phyloP scores from a whole-genome alignment of 2,329 filamentous ascomycete species.

The Fusarium agapanthi region DNA sequence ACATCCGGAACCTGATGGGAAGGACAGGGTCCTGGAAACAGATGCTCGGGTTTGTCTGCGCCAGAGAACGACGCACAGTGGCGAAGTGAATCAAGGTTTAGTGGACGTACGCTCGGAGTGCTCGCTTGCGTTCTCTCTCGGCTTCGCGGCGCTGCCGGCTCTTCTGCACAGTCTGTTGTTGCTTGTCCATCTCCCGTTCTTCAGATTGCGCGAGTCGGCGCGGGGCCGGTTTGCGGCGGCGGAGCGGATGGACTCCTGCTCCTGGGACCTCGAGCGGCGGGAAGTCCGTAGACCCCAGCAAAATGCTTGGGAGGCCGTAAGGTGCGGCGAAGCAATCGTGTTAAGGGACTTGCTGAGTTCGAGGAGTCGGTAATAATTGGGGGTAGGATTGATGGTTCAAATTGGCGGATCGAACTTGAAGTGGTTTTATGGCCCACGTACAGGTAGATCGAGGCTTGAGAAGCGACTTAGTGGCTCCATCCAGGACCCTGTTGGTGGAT shows the following conservation, averaged over 20 bases:
- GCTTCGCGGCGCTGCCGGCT: conserved; percentile 43
- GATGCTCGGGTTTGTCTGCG: neutral
- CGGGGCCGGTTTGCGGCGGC: conserved; percentile 41
- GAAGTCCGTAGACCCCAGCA: conserved; percentile 42
- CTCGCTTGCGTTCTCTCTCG: conserved; percentile 44
- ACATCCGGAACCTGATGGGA: conserved; percentile 1
- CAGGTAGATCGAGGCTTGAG: conserved; percentile 37
- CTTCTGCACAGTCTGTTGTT: conserved; percentile 43
- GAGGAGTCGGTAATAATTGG: conserved; percentile 16
- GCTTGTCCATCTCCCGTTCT: conserved; percentile 44
- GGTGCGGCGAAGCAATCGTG: neutral
- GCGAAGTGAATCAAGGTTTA: neutral
- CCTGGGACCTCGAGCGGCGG: conserved; percentile 41
- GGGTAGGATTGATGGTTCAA: conserved; percentile 30
- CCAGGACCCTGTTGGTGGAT: conserved; percentile 38
- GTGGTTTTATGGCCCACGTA: conserved; percentile 41
- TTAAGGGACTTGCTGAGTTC: neutral
- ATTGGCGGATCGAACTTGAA: conserved; percentile 40
- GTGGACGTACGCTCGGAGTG: conserved; percentile 40
- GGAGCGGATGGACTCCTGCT: conserved; percentile 33
- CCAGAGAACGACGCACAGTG: neutral
- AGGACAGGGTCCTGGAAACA: neutral
- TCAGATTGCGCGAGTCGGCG: conserved; percentile 36
- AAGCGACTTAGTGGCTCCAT: conserved; percentile 41
- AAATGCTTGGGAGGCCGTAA: conserved; percentile 21